Evolutionary conservation across 2,329 filamentous ascomycete genomes (phyloP), one percentile per base, ranked within the genome.

Genomic region (Didymella glomerata): DNA sequence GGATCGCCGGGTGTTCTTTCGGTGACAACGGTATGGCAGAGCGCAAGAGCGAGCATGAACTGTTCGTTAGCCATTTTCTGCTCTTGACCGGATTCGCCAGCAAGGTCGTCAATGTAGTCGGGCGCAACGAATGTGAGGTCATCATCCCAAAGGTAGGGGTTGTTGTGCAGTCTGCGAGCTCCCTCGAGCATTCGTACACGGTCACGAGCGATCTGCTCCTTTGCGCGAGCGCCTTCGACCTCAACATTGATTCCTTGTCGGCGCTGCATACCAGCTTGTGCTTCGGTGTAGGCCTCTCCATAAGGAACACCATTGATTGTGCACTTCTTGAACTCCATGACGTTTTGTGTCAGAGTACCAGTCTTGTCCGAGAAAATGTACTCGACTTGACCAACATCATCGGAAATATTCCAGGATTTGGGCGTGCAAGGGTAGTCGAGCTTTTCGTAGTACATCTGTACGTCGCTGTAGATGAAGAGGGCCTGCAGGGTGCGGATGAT

Each of bases 271-370:
- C 95, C 95, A 50, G 94, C 91, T 77, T 97, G 92, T 0, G 95
- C 95, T 78, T 99, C 95, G 0, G 96, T 99, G 72, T 97, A 99
- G 0, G 95, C 95, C 79, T 99, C 95, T 62, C 96, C 95, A 68
- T 99, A 99, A 0, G 93, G 88, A 60, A 95, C 86, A n/a, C 94
- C 94, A 71, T 98, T 98, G 78, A 99, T 89, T 0, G 93, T 96
- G 54, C 90, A 93, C 78, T 99, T 99, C 78, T 98, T 99, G 86
- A 98, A 99, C 77, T 99, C 96, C 95, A 96, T 96, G 52, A 96
- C 90, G 75, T 96, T 96, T 71, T 96, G 92, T 0, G 92, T 96
- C 64, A 96, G 80, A 2, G 92, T 96, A 58, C 92, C 92, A 0
- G 92, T 96, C 79, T 96, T 96, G 82, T 96, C 92, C 0, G 92